phyloP scores from a whole-genome alignment of 306 rosid species.

The Acacia confusa region DNA sequence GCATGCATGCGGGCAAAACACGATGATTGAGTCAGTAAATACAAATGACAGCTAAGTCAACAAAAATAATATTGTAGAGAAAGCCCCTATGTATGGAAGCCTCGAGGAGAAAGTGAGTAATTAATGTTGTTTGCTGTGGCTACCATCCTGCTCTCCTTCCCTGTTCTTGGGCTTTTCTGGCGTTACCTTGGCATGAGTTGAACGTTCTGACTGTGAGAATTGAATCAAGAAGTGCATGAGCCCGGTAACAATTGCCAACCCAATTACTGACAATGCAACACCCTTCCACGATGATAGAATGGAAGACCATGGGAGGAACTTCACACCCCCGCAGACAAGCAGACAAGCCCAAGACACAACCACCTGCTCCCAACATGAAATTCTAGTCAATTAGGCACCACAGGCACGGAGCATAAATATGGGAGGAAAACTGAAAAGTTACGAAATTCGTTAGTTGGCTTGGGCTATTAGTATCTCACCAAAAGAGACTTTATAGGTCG shows the following conservation, averaged over 20 bases:
- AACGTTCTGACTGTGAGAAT: conserved; percentile 87
- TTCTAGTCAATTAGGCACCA: neutral
- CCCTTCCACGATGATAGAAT: conserved; percentile 90
- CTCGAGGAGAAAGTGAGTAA: conserved; percentile 17
- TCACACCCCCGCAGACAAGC: conserved; percentile 54
- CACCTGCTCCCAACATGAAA: conserved; percentile 54
- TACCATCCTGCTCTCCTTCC: conserved; percentile 37
- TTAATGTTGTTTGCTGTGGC: conserved; percentile 51
- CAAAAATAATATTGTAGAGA: conserved; percentile 23
- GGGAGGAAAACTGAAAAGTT: neutral
- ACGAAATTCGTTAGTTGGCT: neutral
- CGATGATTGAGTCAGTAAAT: conserved; percentile 25
- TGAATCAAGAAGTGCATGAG: conserved; percentile 84
- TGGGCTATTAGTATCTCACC: conserved; percentile 53
- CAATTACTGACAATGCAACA: conserved; percentile 54
- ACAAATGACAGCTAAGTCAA: conserved; percentile 10
- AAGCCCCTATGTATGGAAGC: conserved; percentile 25
- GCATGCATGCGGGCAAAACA: conserved; percentile 14
- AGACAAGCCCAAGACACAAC: conserved; percentile 69
- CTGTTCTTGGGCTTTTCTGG: conserved; percentile 49
- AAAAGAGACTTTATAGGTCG: conserved; percentile 78
- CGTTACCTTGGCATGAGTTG: conserved; percentile 71
- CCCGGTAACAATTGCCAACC: conserved; percentile 60
- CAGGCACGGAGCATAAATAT: neutral
- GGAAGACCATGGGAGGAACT: conserved; percentile 71